Evolutionary conservation across 2,329 filamentous ascomycete genomes (phyloP).

Genomic region (Septoria petroselini): DNA sequence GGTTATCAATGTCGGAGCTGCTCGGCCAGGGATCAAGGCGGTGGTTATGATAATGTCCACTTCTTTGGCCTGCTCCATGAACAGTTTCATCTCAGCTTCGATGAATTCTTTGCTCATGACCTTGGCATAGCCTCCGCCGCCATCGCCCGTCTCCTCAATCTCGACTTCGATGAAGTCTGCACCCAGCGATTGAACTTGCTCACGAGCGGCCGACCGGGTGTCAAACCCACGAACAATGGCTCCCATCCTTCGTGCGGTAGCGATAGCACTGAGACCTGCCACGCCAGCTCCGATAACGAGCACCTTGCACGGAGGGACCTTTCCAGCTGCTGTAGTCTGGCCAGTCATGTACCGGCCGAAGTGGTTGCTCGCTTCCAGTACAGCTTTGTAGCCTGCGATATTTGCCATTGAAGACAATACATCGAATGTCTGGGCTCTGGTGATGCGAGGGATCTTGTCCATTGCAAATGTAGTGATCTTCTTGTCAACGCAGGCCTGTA

Average conservation of each 20-base stretch:
- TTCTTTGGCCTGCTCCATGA: constrained; percentile 79
- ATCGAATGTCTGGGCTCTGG: constrained; percentile 82
- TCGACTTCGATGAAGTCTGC: constrained; percentile 88
- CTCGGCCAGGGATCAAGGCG: constrained; percentile 81
- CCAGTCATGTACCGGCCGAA: constrained; percentile 87
- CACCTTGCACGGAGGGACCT: constrained; percentile 88
- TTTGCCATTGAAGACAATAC: constrained; percentile 89
- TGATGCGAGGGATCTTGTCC: constrained; percentile 90
- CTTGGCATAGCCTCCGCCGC: constrained; percentile 83
- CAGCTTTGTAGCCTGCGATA: constrained; percentile 89
- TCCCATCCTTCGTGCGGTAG: constrained; percentile 78
- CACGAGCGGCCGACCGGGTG: constrained; percentile 79
- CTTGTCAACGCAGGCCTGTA: constrained; percentile 67
- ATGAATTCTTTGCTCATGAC: constrained; percentile 95
- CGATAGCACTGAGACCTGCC: constrained; percentile 83
- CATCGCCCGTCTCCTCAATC: constrained; percentile 77
- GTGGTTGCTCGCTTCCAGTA: constrained; percentile 82
- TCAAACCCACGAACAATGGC: constrained; percentile 89
- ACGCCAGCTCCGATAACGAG: constrained; percentile 88
- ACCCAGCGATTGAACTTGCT: constrained; percentile 86
- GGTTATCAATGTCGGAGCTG: constrained; percentile 79
- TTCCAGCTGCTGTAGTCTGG: constrained; percentile 83
- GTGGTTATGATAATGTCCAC: constrained; percentile 93
- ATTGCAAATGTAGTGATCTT: constrained; percentile 80
- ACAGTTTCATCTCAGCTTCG: constrained; percentile 88